Conservation (phyloP, 768 basidiomycete species). For the Kwoniella dejecticola region DNA sequence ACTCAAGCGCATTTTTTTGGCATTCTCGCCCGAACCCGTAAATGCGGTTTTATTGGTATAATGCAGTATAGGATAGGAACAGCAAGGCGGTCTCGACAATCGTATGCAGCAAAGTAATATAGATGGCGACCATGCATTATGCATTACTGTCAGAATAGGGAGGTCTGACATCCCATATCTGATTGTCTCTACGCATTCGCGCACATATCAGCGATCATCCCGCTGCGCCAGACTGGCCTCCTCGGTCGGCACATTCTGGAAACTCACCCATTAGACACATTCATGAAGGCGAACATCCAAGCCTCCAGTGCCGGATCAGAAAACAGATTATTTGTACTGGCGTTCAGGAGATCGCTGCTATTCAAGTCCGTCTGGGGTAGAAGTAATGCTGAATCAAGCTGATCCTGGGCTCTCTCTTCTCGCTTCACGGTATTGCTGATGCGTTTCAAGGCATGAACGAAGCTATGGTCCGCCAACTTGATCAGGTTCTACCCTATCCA, state of each 20-base stretch:
- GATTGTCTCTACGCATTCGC: neutral
- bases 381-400: neutral
- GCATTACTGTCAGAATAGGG: neutral
- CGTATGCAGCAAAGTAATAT: no score
- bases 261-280: conserved; percentile 1
- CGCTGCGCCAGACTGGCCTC: no score
- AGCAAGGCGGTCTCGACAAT: no score
- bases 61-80: no score
- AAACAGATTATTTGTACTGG: neutral
- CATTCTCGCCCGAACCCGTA: no score
- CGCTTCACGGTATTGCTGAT: conserved; percentile 3
- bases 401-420: neutral
- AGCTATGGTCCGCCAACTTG: neutral
- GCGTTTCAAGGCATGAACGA: conserved; percentile 4
- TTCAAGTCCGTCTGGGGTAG: neutral
- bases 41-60: no score
- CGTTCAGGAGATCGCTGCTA: no score
- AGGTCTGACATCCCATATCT: neutral
- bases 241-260: neutral
- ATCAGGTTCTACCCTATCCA: no score
- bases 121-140: no score
- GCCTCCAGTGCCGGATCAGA: conserved; percentile 3
- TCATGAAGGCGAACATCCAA: conserved; percentile 8
- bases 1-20: no score
- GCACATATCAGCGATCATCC: neutral